Base-by-base conservation (phyloP, 1,139 yeast species). In the Sugiyamaella pinicola region DNA sequence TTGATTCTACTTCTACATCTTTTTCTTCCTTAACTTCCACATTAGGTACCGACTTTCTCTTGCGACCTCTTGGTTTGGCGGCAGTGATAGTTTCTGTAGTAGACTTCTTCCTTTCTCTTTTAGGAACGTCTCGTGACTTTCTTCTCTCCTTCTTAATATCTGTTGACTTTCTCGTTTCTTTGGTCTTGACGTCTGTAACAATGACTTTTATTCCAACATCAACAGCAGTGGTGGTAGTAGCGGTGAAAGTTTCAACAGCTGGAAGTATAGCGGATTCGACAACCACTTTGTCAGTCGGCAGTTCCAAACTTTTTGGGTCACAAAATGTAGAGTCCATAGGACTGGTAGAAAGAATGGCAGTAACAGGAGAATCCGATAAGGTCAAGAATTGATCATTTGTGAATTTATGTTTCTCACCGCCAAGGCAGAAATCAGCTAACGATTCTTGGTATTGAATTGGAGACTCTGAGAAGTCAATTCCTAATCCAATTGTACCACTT, bases 221-320 rank as follows among this genome's bases (percentile, higher is more conserved):
- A n/a, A 26, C 4, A 26, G 3, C 31, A 7, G 10, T 7, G 31
- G 3, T 7, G 31, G 10, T n/a, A 3, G 12, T 26, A 2, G 31
- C 3, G 8, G 8, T n/a, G 12, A 26, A 26, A 3, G 31, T 26
- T 26, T 26, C n/a, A 10, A 26, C 12, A 9, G 12, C 31, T 26
- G 31, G 31, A 26, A 26, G 31, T 26, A 26, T n/a, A 26, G 31
- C 40, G n/a, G 22, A 15, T 35, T n/a, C 19, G 12, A 7, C 35
- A 8, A 31, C 17, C 17, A 31, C 35, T 4, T 31, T 8, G 6
- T 33, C 40, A 33, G 15, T 15, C n/a, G 38, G 31, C 39, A 61
- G 54, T 2, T 58, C 64, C 43, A 61, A 49, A 13, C 58, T 52
- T 49, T 60, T 60, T 28, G 64, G 64, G 46, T 61, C 64, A 50